These are phyloP conservation scores for Parascedosporium putredinis DNA, from an alignment of 2,329 filamentous ascomycete species.

Conservation along the genomic window DNA sequence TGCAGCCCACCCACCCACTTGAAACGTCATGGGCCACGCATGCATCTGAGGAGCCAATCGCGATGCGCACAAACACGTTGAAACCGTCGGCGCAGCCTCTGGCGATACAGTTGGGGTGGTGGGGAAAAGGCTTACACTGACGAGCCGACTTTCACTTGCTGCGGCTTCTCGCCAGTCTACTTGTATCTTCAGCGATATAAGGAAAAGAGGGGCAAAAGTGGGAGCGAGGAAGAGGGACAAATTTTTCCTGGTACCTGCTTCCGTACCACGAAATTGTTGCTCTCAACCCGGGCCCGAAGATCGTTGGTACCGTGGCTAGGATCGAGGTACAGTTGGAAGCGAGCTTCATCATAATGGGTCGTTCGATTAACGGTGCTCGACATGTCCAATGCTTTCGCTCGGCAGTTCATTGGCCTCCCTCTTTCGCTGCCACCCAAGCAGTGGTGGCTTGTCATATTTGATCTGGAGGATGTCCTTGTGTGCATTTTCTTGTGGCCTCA, in stretches of 20 bases:
- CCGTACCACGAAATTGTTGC: background rate
- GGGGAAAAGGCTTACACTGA: too few relatives aligned
- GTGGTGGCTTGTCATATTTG: too few relatives aligned
- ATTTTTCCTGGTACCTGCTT: conserved; percentile 1
- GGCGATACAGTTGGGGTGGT: too few relatives aligned
- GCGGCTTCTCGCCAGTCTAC: too few relatives aligned
- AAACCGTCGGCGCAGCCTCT: background rate
- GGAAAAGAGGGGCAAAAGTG: too few relatives aligned
- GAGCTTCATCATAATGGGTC: background rate
- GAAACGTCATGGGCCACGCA: conserved; percentile 2
- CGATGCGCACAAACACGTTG: background rate
- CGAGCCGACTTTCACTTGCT: background rate
- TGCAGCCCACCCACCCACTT: conserved; percentile 6
- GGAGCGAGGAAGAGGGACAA: too few relatives aligned
- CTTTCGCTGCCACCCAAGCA: background rate
- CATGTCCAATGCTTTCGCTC: background rate
- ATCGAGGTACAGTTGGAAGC: background rate
- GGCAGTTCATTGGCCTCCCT: background rate
- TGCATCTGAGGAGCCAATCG: background rate
- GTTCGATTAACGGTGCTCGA: background rate
- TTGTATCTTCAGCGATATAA: too few relatives aligned
- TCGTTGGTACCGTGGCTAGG: background rate
- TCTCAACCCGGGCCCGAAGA: background rate
- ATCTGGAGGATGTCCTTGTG: too few relatives aligned
- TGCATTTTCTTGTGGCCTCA: too few relatives aligned